Evolutionary conservation across 73 alveolate species (phyloP), one percentile per base, ranked within the genome.

Genomic region (Tetrahymena malaccensis): DNA sequence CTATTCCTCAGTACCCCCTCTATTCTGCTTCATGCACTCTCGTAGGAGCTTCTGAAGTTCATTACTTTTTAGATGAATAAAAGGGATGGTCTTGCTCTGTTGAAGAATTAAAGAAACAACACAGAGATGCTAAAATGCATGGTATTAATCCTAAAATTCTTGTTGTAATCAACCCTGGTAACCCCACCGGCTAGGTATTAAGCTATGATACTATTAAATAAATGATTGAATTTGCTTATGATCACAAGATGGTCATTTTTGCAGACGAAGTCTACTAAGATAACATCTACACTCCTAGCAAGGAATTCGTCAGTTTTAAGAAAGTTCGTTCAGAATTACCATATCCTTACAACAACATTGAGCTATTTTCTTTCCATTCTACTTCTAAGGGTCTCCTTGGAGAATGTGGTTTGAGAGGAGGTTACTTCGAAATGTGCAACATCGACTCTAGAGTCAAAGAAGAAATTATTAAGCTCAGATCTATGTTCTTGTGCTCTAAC

Each of bases 221-320:
- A 40, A 98, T 99, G 35, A 94, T 98, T 21, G 94, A 96, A 43
- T 95, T 95, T 40, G 96, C 97, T 84, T 55, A 95, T 94, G 97
- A 98, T 27, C 96, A 98, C 40, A 98, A 97, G 94, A 50, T 99
- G 93, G 97, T 98, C 25, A 93, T 99, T 43, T 94, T 99, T 19
- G 99, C 99, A 1, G 99, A 99, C 94, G 99, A 99, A 96, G 99
- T 99, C 85, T 99, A 99, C 95, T 99, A 99, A 96, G 99, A 98
- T 96, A 99, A 99, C 97, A 96, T 99, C 57, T 98, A 97, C 96
- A 96, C 93, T 21, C 97, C 94, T 33, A 97, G 94, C 58, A 96
- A 96, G 55, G 85, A 94, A 94, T 98, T 98, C 97, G 96, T 96
- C 94, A 97, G 99, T 11, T 97, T 98, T 96, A 96, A 99, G 70